Evolutionary conservation across 73 alveolate species (phyloP), one percentile per base, ranked within the genome.

Genomic region (Symbiodinium pilosum): DNA sequence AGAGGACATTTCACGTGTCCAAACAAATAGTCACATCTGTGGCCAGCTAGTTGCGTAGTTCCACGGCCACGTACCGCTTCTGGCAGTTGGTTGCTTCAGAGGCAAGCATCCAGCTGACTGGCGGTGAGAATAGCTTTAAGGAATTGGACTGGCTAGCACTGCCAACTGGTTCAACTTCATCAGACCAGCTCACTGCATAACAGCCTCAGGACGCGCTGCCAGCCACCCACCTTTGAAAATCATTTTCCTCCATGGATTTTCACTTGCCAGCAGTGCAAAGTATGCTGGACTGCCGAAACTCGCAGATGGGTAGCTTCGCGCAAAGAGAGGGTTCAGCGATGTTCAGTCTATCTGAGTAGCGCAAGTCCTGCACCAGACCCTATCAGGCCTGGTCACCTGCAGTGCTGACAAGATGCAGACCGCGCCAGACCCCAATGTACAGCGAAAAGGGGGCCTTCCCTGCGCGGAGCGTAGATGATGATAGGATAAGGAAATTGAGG

Each of bases 41-140:
- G 59, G 59, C 59, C 59, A 47, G 59, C 59, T 47, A 14, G 59
- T 6, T 14, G 21, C 59, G 14, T 6, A 20, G 30, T 2, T 64
- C 81, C 38, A 38, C 32, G 81, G 81, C 81, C 81, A 64, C n/a
- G n/a, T n/a, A n/a, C n/a, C n/a, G n/a, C n/a, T 64, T 64, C 39
- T 64, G 81, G 81, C 81, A 64, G 81, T 38, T 64, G 81, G 34
- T 64, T 64, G 81, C 81, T 28, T 64, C 81, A 64, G 81, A 64
- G 81, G 81, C 81, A 64, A 64, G 81, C 81, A 64, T 9, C 81
- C 81, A 64, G 81, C 81, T n/a, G 81, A 9, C 7, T 64, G 81
- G 39, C 39, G 81, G 81, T 28, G 6, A 64, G 81, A 18, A 64
- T 64, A 26, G 81, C 30, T 64, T 64, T 64, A 28, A 64, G 24